These are phyloP conservation scores for Tardiomyces digboiensis DNA, from an alignment of 1,139 yeast genomes.

Conservation along the genomic window DNA sequence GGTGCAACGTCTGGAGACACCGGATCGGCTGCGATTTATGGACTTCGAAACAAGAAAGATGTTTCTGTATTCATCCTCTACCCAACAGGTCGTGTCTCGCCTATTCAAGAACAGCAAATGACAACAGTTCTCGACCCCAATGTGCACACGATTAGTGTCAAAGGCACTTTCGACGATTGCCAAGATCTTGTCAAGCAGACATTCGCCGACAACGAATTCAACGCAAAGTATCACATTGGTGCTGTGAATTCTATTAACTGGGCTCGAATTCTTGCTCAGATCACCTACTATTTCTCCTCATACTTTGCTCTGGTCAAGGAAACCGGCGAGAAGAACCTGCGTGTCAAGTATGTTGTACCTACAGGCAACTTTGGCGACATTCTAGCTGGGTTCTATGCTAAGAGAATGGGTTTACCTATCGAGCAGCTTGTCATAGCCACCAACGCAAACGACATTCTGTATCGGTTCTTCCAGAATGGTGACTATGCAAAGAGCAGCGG, in stretches of 20 bases:
- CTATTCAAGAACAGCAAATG: constrained; percentile 98
- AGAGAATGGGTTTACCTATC: constrained; percentile 90
- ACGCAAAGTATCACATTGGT: constrained; percentile 84
- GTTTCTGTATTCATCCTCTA: constrained; percentile 92
- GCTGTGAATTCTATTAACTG: constrained; percentile 98
- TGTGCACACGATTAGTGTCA: constrained; percentile 90
- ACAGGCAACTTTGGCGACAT: constrained; percentile 98
- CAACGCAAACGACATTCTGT: constrained; percentile 87
- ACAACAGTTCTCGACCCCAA: constrained; percentile 92
- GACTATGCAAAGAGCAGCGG: constrained; percentile 47
- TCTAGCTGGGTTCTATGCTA: constrained; percentile 92
- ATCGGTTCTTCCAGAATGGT: constrained; percentile 84
- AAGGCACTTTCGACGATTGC: constrained; percentile 97
- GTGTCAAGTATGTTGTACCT: constrained; percentile 85
- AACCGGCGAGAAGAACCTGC: constrained; percentile 21
- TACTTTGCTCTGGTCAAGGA: constrained; percentile 61
- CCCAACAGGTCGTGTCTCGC: constrained; percentile 97
- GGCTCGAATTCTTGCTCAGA: constrained; percentile 98
- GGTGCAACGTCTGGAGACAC: constrained; percentile 99
- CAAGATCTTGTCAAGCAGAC: constrained; percentile 93
- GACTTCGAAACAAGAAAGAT: constrained; percentile 92
- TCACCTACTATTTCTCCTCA: constrained; percentile 90
- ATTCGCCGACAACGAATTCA: constrained; percentile 84
- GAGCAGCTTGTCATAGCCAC: constrained; percentile 88
- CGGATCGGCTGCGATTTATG: constrained; percentile 98